phyloP scores from a whole-genome alignment of 2,329 filamentous ascomycete genomes.

The Diplodia sapinea region DNA sequence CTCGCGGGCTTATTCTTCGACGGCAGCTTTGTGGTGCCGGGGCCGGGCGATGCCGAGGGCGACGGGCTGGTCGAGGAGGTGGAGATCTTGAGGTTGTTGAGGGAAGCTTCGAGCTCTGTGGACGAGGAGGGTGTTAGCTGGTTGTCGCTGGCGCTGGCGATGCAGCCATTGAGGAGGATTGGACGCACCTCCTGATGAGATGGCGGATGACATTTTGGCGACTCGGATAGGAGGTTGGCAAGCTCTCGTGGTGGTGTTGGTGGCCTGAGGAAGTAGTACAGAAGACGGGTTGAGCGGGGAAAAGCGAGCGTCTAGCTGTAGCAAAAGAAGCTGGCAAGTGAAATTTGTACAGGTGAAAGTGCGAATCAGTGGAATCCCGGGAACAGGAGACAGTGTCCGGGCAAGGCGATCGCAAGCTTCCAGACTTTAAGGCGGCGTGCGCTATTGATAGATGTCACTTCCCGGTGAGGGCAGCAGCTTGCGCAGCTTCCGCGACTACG shows the following conservation, averaged over 20 bases:
- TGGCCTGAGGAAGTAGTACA: constrained; percentile 15
- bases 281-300: background rate
- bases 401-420: background rate
- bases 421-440: constrained; percentile 21
- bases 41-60: constrained; percentile 34
- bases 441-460: constrained; percentile 21
- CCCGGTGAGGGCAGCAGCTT: constrained; percentile 1
- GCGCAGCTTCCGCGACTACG: constrained; percentile 25
- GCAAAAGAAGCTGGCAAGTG: constrained; percentile 7
- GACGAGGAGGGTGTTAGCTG: constrained; percentile 22
- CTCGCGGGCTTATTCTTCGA: constrained; percentile 41
- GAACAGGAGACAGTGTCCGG: background rate
- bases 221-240: constrained; percentile 7
- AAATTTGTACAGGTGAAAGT: background rate
- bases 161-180: background rate
- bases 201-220: constrained; percentile 33
- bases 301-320: constrained; percentile 19
- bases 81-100: constrained; percentile 46
- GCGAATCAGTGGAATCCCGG: background rate
- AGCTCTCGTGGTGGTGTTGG: constrained; percentile 8
- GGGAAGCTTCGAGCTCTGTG: constrained; percentile 46
- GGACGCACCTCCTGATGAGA: constrained; percentile 39
- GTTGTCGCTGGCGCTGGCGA: background rate
- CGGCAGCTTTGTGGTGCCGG: constrained; percentile 38
- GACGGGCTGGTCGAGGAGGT: constrained; percentile 38